phyloP scores from a whole-genome alignment of 2,329 filamentous ascomycete species.

The Sphaerulina vaccinii region DNA sequence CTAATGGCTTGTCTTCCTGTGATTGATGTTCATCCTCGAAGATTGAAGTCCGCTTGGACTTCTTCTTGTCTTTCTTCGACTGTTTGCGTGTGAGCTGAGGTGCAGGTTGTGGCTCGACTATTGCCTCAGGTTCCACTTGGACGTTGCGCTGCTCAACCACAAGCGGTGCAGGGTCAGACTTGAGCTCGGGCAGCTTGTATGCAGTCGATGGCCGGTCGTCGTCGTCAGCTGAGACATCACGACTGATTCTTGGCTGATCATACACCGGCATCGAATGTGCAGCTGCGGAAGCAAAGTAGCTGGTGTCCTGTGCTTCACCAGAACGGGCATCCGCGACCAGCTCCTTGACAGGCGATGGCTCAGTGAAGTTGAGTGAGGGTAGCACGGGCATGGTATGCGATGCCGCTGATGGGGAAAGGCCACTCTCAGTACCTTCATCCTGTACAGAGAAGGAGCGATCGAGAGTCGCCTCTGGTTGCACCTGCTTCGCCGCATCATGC shows the following conservation, averaged over 20 bases:
- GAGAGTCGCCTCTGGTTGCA: not conserved
- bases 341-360: slow-evolving; percentile 3
- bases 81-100: slow-evolving; percentile 32
- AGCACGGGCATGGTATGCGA: slow-evolving; percentile 22
- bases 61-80: slow-evolving; percentile 47
- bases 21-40: slow-evolving; percentile 19
- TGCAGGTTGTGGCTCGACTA: slow-evolving; percentile 9
- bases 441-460: not conserved
- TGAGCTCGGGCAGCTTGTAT: slow-evolving; percentile 17
- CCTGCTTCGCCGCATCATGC: not conserved
- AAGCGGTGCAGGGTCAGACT: slow-evolving; percentile 20
- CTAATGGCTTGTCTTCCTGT: not conserved
- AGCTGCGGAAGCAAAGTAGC: not conserved
- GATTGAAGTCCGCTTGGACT: slow-evolving; percentile 33
- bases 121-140: slow-evolving; percentile 11
- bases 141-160: slow-evolving; percentile 22
- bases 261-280: slow-evolving; percentile 8
- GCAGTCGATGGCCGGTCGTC: slow-evolving; percentile 14
- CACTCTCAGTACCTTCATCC: not conserved
- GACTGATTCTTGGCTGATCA: not conserved
- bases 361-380: slow-evolving; percentile 4
- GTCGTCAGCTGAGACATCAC: slow-evolving; percentile 5
- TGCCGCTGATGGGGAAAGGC: slow-evolving; percentile 20
- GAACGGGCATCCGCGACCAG: not conserved
- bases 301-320: not conserved